Base-by-base conservation (phyloP, 2,329 filamentous ascomycete species). In the Nothophaeocryptopus gaeumannii region DNA sequence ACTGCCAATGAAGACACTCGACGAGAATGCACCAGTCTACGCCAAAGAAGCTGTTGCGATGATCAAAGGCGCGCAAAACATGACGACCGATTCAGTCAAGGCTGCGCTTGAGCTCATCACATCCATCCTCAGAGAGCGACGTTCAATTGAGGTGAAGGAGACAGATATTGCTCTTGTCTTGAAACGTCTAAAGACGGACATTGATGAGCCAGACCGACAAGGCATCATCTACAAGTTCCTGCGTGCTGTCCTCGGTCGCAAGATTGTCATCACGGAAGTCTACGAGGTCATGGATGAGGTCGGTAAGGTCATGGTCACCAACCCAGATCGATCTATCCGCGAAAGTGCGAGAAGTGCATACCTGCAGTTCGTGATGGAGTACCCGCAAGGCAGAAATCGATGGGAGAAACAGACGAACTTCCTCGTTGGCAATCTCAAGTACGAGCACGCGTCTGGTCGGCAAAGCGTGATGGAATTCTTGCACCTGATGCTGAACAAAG, bases 151-250 rank as follows among this genome's bases (percentile, higher is more conserved):
- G 13, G 77, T 97, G 63, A 90, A 88, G 67, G 88, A 96, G 58
- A 83, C 82, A 2, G 86, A 91, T 37, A 74, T 97, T 14, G 89
- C 93, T 38, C 85, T 89, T 67, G 74, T 99, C 2, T 81, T 97
- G 3, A 82, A 84, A 54, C 87, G 88, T 51, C 75, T 97, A 44
- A 87, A 90, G 60, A 84, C 90, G 26, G 92, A 97, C 63, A 79
- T 99, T 40, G 95, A 95, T 29, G 89, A 97, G 66, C 90, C 92
- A 3, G 85, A 96, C 58, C 85, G 91, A 53, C 89, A 96, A 56
- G 91, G 95, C 59, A 83, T 96, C 36, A 93, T 89, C 0, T 99
- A 99, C 74, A 95, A 89, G 64, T 97, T 99, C 70, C 73, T 99
- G 51, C 86, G 91, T 36, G 87, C 89, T 1, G 84, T 97, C 20